These are phyloP conservation scores for Echeveria elegans DNA, from an alignment of 164 flowering plant species.

Conservation along the genomic window DNA sequence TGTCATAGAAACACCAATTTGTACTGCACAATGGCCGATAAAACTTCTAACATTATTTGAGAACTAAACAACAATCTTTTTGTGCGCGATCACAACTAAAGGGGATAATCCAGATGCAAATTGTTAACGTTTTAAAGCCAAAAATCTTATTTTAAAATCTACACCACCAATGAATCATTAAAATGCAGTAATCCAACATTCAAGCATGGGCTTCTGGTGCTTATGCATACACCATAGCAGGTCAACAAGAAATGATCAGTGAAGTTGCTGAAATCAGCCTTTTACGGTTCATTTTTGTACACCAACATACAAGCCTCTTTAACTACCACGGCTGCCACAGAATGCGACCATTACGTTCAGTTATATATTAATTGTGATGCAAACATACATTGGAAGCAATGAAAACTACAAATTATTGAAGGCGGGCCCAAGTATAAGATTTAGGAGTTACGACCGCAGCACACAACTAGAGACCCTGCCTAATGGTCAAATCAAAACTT, in stretches of 20 bases:
- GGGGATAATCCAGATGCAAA: not conserved
- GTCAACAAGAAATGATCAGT: not conserved
- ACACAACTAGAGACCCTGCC: no score
- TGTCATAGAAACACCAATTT: not conserved
- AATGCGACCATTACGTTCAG: not conserved
- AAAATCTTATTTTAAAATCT: no score
- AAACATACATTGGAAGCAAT: not conserved
- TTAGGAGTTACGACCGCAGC: not conserved
- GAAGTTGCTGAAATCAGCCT: no score
- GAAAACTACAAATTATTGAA: not conserved
- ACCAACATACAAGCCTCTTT: not conserved
- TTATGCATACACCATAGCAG: no score
- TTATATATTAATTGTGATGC: not conserved
- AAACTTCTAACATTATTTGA: not conserved
- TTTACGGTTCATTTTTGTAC: no score
- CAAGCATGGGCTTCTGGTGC: no score
- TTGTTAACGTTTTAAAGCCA: not conserved
- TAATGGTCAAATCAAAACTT: no score
- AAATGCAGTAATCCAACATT: no score
- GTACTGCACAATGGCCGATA: not conserved
- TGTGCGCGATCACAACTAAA: no score
- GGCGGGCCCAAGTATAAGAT: not conserved
- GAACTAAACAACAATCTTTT: not conserved
- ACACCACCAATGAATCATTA: no score
- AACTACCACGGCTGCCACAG: not conserved